Percentiles rank a stretch among this genome's conserved stretches.
Evolutionary conservation across 2,329 filamentous ascomycete species (phyloP).

Genomic region (Hypomyces rosellus): DNA sequence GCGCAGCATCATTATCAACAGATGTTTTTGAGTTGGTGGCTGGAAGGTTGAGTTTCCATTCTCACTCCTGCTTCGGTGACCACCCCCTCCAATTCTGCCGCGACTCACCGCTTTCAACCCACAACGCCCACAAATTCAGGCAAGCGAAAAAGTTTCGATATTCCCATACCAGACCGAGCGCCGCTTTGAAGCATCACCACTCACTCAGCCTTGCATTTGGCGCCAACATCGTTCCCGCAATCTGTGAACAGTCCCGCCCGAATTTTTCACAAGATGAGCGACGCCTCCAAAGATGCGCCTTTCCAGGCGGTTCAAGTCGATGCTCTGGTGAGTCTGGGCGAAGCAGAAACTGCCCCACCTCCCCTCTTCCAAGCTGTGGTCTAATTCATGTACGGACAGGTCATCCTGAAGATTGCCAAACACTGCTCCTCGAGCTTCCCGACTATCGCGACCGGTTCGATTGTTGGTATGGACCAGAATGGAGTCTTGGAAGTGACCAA

Average conservation of each 20-base stretch:
- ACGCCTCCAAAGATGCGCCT: constrained; percentile 58
- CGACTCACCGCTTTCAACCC: constrained; percentile 32
- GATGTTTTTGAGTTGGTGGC: neutral
- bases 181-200: constrained; percentile 8
- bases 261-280: constrained; percentile 44
- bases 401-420: constrained; percentile 97
- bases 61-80: neutral
- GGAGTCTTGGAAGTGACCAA: constrained; percentile 86
- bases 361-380: constrained; percentile 15
- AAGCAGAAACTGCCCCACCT: constrained; percentile 27
- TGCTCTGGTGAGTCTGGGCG: constrained; percentile 64
- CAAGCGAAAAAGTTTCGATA: constrained; percentile 36
- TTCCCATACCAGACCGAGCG: constrained; percentile 27
- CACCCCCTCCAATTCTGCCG: constrained; percentile 28
- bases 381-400: constrained; percentile 42
- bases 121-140: constrained; percentile 40
- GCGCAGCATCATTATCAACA: neutral
- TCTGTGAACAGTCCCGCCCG: neutral
- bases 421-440: constrained; percentile 86
- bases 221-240: constrained; percentile 14
- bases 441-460: constrained; percentile 78
- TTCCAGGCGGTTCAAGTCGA: constrained; percentile 89
- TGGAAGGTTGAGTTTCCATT: neutral
- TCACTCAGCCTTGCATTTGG: constrained; percentile 18
- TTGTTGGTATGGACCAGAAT: constrained; percentile 88